Percentiles rank a stretch among this genome's conserved stretches.
Conservation (phyloP, 2,329 filamentous ascomycete species). For the Cordyceps cicadae region DNA sequence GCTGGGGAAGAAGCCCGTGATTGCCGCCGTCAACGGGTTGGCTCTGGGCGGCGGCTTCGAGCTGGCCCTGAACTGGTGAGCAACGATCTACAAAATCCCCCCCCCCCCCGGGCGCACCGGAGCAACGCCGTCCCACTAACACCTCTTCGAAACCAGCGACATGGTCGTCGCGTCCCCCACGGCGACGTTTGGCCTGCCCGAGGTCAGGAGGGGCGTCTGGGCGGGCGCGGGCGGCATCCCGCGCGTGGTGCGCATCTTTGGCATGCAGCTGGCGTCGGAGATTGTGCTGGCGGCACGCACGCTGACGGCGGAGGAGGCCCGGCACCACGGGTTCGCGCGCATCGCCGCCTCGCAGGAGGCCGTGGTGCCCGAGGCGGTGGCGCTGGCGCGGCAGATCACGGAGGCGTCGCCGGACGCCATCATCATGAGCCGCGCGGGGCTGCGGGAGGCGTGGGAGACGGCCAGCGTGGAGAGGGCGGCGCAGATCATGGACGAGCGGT, state of each 20-base stretch:
- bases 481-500: slow-evolving; percentile 34
- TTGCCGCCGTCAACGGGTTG: slow-evolving; percentile 51
- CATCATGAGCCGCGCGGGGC: slow-evolving; percentile 31
- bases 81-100: not conserved
- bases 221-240: slow-evolving; percentile 44
- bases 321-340: slow-evolving; percentile 19
- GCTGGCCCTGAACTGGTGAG: slow-evolving; percentile 45
- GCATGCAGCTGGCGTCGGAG: slow-evolving; percentile 40
- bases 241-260: slow-evolving; percentile 36
- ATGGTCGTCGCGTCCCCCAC: slow-evolving; percentile 44
- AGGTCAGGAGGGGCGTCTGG: slow-evolving; percentile 46
- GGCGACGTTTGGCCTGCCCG: slow-evolving; percentile 44
- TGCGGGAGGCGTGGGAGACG: slow-evolving; percentile 31
- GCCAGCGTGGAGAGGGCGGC: slow-evolving; percentile 31
- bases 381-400: slow-evolving; percentile 27
- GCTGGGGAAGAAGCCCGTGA: slow-evolving; percentile 51
- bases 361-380: slow-evolving; percentile 28
- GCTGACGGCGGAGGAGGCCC: slow-evolving; percentile 36
- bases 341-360: slow-evolving; percentile 31
- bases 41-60: slow-evolving; percentile 51
- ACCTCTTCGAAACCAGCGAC: slow-evolving; percentile 27
- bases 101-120: too few relatives aligned
- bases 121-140: not conserved
- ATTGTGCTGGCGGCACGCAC: slow-evolving; percentile 39
- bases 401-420: slow-evolving; percentile 28